phyloP scores from a whole-genome alignment of 2,329 filamentous ascomycete genomes.

The Pseudocercospora fuligena region DNA sequence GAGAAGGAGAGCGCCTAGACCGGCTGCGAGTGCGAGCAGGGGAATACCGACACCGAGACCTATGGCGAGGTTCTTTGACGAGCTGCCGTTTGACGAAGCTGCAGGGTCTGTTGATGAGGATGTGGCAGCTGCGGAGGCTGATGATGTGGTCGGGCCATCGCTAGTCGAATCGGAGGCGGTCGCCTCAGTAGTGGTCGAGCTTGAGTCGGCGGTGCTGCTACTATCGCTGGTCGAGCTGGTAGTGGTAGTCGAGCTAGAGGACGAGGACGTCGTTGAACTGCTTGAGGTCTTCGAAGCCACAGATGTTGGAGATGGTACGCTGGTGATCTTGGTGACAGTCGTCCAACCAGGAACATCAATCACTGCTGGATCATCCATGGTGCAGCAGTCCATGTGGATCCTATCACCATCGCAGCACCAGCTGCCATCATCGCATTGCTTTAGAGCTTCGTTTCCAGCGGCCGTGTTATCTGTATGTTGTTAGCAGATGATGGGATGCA shows the following conservation, averaged over 20 bases:
- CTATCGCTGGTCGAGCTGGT: neutral
- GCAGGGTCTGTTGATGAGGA: neutral
- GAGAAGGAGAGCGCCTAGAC: constrained; percentile 9
- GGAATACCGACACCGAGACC: constrained; percentile 18
- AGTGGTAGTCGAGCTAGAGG: neutral
- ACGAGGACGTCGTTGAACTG: neutral
- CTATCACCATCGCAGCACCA: constrained; percentile 41
- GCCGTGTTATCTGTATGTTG: constrained; percentile 26
- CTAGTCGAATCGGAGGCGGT: constrained; percentile 14
- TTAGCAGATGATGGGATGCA: constrained; percentile 1
- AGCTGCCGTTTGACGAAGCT: constrained; percentile 6
- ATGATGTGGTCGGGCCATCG: constrained; percentile 11
- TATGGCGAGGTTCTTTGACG: constrained; percentile 14
- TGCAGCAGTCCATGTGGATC: constrained; percentile 29
- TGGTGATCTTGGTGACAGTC: constrained; percentile 28
- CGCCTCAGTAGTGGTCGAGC: neutral
- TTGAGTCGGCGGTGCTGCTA: constrained; percentile 3
- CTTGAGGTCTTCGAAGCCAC: constrained; percentile 5
- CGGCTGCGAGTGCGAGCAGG: constrained; percentile 7
- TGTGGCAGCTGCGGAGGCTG: neutral
- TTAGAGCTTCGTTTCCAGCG: constrained; percentile 40
- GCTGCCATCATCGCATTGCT: constrained; percentile 35
- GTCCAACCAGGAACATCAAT: constrained; percentile 27
- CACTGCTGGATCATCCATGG: constrained; percentile 19
- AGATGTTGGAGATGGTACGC: constrained; percentile 19